Evolutionary conservation across 306 rosid species (phyloP).

Genomic region (Cucurbita moschata): DNA sequence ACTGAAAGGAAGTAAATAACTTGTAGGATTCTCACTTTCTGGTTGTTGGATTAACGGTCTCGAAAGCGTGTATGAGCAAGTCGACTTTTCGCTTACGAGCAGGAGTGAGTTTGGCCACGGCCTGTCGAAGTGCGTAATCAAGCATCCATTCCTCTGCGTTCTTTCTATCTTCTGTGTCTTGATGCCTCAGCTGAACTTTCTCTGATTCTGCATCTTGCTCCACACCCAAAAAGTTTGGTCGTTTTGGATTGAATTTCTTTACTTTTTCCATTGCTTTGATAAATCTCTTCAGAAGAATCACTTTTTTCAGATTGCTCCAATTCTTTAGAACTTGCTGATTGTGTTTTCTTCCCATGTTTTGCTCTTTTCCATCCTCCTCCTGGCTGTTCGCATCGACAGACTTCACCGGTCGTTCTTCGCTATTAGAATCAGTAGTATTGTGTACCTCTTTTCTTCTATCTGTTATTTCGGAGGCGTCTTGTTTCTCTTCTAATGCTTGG

Average conservation of each 20-base stretch:
- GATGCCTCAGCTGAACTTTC: conserved; percentile 53
- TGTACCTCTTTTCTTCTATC: conserved; percentile 6
- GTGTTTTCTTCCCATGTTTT: conserved; percentile 23
- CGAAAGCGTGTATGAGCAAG: conserved; percentile 86
- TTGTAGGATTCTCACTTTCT: conserved; percentile 12
- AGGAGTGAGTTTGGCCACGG: conserved; percentile 65
- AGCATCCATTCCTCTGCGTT: conserved; percentile 96
- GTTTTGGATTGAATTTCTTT: conserved; percentile 43
- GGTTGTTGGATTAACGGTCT: conserved; percentile 56
- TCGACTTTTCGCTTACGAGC: conserved; percentile 75
- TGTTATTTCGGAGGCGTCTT: neutral
- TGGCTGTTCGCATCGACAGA: conserved; percentile 7
- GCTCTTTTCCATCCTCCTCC: conserved; percentile 13
- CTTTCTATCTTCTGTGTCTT: conserved; percentile 45
- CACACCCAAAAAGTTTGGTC: conserved; percentile 36
- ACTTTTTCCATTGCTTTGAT: conserved; percentile 70
- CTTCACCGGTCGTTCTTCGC: conserved; percentile 12
- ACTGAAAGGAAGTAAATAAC: neutral
- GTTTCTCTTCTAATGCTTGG: conserved; percentile 2
- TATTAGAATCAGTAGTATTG: conserved; percentile 4
- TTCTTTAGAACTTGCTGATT: conserved; percentile 28
- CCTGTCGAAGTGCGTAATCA: conserved; percentile 76
- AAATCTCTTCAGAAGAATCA: conserved; percentile 68
- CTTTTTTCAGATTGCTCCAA: conserved; percentile 80
- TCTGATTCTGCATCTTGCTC: conserved; percentile 47